These are phyloP conservation scores for Schizosaccharomyces cryophilus DNA, from an alignment of 805 yeast species.

Conservation along the genomic window DNA sequence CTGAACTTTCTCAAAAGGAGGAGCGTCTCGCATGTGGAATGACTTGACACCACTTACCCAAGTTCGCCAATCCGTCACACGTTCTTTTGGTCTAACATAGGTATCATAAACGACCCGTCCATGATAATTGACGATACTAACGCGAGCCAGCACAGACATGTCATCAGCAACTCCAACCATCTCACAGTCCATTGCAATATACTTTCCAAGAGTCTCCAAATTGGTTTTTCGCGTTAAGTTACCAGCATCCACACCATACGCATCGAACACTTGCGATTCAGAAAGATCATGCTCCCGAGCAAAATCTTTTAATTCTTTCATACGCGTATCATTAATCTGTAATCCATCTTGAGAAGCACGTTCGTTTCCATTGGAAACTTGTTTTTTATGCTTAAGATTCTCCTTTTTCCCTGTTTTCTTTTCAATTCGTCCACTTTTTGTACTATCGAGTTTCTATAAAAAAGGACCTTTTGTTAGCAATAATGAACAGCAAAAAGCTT, in stretches of 20 bases:
- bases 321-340: not conserved
- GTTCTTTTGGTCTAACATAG: slow-evolving; percentile 50
- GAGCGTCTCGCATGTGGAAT: slow-evolving; percentile 39
- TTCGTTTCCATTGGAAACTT: not conserved
- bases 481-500: too few species aligned
- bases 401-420: slow-evolving; percentile 3
- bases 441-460: not conserved
- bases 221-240: not conserved
- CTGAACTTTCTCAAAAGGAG: slow-evolving; percentile 44
- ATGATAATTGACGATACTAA: slow-evolving; percentile 61
- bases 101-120: slow-evolving; percentile 50
- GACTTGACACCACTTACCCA: slow-evolving; percentile 76
- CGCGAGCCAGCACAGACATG: slow-evolving; percentile 66
- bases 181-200: slow-evolving; percentile 72
- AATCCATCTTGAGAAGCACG: not conserved
- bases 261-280: not conserved
- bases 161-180: slow-evolving; percentile 75
- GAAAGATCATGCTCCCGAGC: not conserved
- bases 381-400: not conserved
- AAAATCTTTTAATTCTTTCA: not conserved
- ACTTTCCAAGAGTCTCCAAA: slow-evolving; percentile 31
- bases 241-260: not conserved
- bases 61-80: slow-evolving; percentile 76
- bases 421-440: not conserved
- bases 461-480: too few species aligned